Conservation (phyloP, 129 eudicot genomes). For the Helianthus annuus region HanXRQr2.0-SUNRISE NC_035438.2:42369537-42370036, state of each 20-base stretch:
- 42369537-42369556: neutral
- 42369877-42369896: conserved; percentile 56
- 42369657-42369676: neutral
- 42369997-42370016: no score
- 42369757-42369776: conserved; percentile 87
- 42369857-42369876: conserved; percentile 61
- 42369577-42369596: conserved; percentile 79
- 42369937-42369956: no score
- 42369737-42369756: conserved; percentile 30
- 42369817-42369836: conserved; percentile 84
- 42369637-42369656: neutral
- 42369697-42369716: conserved; percentile 14
- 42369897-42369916: conserved; percentile 9
- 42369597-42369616: conserved; percentile 98
- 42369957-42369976: no score
- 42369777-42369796: conserved; percentile 97
- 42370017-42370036: no score
- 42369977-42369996: no score
- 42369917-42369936: no score
- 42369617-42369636: conserved; percentile 63
- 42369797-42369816: no score
- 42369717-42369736: neutral
- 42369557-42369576: conserved; percentile 15
- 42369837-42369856: conserved; percentile 81
- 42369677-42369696: neutral